These are phyloP conservation scores for Uronychia setigera DNA, from an alignment of 73 alveolate genomes.

Conservation along the genomic window DNA sequence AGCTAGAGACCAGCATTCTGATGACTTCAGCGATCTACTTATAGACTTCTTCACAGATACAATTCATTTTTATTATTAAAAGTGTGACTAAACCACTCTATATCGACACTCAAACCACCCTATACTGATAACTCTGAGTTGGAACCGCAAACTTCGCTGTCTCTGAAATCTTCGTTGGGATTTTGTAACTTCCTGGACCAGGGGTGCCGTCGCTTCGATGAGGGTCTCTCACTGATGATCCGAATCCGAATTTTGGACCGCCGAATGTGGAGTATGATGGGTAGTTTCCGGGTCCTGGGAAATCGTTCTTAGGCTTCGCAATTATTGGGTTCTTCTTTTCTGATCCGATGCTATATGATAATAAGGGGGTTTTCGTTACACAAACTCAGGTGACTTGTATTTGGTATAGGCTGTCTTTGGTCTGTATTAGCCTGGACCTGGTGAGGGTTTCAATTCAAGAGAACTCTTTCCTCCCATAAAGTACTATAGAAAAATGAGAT, in stretches of 20 bases:
- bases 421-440: background rate
- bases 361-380: background rate
- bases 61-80: background rate
- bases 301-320: background rate
- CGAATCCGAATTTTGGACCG: conserved; percentile 17
- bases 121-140: background rate
- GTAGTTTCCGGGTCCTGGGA: conserved; percentile 23
- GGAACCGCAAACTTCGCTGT: conserved; percentile 24
- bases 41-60: background rate
- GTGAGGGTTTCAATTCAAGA: background rate
- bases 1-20: background rate
- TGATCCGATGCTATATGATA: background rate
- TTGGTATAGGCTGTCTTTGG: background rate
- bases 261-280: background rate
- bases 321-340: background rate
- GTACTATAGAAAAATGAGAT: background rate
- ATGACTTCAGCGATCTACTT: background rate
- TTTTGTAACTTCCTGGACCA: conserved; percentile 62
- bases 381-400: background rate
- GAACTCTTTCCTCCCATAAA: background rate
- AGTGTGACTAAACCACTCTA: background rate
- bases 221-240: conserved; percentile 2
- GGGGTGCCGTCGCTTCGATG: conserved; percentile 8
- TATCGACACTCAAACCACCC: background rate
- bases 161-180: conserved; percentile 46